Evolutionary conservation across 768 basidiomycete species (phyloP).

Genomic region (Mycena capillaripes): DNA sequence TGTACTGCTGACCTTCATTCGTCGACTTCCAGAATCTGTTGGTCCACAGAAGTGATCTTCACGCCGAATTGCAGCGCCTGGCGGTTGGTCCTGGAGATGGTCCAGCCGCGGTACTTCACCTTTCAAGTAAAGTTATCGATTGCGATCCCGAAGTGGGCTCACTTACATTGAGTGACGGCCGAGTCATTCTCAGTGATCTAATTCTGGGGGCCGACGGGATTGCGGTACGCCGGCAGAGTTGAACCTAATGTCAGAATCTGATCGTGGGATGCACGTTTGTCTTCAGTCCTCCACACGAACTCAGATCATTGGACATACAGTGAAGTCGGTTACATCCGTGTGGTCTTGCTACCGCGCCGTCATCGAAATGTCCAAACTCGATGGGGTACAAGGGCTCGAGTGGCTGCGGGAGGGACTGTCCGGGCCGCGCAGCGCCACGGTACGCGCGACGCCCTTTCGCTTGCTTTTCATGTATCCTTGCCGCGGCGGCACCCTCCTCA

Average conservation of each 20-base stretch:
- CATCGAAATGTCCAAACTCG: neutral
- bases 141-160: neutral
- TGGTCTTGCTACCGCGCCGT: neutral
- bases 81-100: conserved; percentile 13
- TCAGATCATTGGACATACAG: neutral
- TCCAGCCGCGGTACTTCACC: neutral
- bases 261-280: too few species aligned
- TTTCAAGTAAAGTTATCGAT: neutral
- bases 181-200: neutral
- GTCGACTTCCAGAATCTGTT: neutral
- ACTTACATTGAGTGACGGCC: conserved; percentile 1
- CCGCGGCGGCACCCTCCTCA: conserved; percentile 16
- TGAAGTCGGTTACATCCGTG: neutral
- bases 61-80: conserved; percentile 8
- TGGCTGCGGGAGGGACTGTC: conserved; percentile 4
- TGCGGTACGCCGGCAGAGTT: neutral
- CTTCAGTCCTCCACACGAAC: conserved; percentile 21
- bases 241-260: neutral
- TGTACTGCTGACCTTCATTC: neutral
- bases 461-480: conserved; percentile 11
- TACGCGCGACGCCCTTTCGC: neutral
- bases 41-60: conserved; percentile 10
- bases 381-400: neutral
- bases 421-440: neutral
- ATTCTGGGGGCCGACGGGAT: conserved; percentile 19